Base-by-base conservation (phyloP, 768 basidiomycete species). In the Tylopilus rubrobrunneus region DNA sequence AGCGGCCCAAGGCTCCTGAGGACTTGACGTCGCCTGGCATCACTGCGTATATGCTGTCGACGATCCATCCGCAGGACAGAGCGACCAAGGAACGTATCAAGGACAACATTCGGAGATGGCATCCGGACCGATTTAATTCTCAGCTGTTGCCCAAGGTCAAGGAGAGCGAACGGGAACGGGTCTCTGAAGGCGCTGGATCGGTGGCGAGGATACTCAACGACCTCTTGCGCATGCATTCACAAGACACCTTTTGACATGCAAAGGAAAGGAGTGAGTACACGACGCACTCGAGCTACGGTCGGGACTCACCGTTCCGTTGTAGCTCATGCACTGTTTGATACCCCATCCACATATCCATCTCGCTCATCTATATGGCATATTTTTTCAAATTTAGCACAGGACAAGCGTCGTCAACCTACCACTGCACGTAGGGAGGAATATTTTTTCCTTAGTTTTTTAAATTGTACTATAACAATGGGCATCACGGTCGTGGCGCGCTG, bases 71-170 rank as follows among this genome's bases (percentile, higher is more conserved):
- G 1, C 78, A 76, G 62, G 59, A 74, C 47, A 81, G 78, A 68
- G 72, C 73, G 45, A 61, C 75, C 47, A 87, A 86, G 71, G 89
- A 90, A 60, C 82, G 87, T 14, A 76, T 89, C 58, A 87, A 83
- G 73, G 88, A 90, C 56, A 81, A 84, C 50, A 77, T 92, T 60
- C 78, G 80, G 68, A 73, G 78, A 58, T 92, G 88, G 89, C 89
- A 92, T 69, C 89, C 89, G 5, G 89, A 92, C 70, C 82, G 86
- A 33, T 91, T 92, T 63, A 85, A 90, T 59, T 82, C 82, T 34
- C 83, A 85, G 66, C 71, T 81, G 49, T 66, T 91, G 63, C 72
- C 77, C 11, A 83, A 83, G 68, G 86, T 90, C 46, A 69, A 73
- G 46, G 83, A 84, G 56, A 74, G 66, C 34, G 86, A 90, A 56